A percentile compares a stretch with the other conserved stretches of the same genome.
Conservation (phyloP, 192 early-diverging fungal genomes). For the Powellomyces hirtus region DNA sequence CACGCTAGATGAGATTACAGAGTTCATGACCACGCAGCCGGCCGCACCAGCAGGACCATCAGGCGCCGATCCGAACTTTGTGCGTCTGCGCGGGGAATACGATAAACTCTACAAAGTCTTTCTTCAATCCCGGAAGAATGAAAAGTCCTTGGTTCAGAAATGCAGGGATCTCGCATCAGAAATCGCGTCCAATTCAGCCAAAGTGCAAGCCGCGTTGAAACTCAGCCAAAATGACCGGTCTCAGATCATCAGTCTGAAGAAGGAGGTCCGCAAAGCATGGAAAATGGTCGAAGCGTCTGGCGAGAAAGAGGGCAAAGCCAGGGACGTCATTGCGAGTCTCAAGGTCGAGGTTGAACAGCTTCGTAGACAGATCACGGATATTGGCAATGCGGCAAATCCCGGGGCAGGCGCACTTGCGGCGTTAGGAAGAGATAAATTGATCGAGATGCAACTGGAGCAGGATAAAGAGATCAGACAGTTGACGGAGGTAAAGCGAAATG, state of each 20-base stretch:
- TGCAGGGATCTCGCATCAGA: slow-evolving; percentile 49
- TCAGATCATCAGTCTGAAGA: slow-evolving; percentile 45
- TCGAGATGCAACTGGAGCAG: slow-evolving; percentile 46
- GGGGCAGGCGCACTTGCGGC: not conserved
- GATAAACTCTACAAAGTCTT: slow-evolving; percentile 52
- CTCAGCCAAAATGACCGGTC: slow-evolving; percentile 45
- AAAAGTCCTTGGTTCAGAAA: slow-evolving; percentile 44
- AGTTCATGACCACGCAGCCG: slow-evolving; percentile 20
- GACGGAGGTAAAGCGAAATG: slow-evolving; percentile 34
- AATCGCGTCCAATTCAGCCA: slow-evolving; percentile 41
- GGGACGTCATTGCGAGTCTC: slow-evolving; percentile 44
- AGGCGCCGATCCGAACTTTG: slow-evolving; percentile 26
- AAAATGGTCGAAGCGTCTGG: slow-evolving; percentile 49
- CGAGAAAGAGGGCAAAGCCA: slow-evolving; percentile 46
- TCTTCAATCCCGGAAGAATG: slow-evolving; percentile 48
- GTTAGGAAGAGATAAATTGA: slow-evolving; percentile 34
- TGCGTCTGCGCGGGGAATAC: slow-evolving; percentile 39
- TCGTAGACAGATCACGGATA: slow-evolving; percentile 22
- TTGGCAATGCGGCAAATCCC: not conserved
- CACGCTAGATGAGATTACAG: slow-evolving; percentile 27
- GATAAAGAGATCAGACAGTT: slow-evolving; percentile 38
- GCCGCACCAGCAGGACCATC: not conserved
- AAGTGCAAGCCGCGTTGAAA: slow-evolving; percentile 52
- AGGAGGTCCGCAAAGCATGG: slow-evolving; percentile 57
- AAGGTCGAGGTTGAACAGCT: slow-evolving; percentile 42